phyloP scores from a whole-genome alignment of 441 rosid genomes.

The Bruguiera hainesii region DNA sequence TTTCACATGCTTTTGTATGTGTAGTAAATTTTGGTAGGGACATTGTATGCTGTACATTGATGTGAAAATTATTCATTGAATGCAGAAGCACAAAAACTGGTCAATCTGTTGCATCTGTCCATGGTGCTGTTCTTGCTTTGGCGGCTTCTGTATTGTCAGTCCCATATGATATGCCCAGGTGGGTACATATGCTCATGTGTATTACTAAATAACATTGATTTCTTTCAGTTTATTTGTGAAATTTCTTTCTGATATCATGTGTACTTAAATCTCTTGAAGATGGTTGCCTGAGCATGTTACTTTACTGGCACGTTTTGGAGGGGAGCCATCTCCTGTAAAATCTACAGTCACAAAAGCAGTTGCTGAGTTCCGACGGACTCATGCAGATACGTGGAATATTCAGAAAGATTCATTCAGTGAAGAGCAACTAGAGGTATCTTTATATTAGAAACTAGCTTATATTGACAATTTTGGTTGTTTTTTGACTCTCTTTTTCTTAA shows the following conservation, averaged over 20 bases:
- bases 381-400: conserved; percentile 97
- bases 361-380: conserved; percentile 96
- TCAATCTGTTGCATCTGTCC: conserved; percentile 61
- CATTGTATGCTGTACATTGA: conserved; percentile 6
- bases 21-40: neutral
- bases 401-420: conserved; percentile 91
- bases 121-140: conserved; percentile 96
- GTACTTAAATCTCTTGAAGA: conserved; percentile 30
- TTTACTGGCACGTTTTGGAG: conserved; percentile 73
- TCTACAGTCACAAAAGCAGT: conserved; percentile 95
- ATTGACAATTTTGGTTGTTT: neutral
- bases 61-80: conserved; percentile 16
- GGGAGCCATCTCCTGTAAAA: conserved; percentile 90
- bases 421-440: conserved; percentile 94
- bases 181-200: conserved; percentile 17
- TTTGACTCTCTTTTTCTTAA: conserved; percentile 9
- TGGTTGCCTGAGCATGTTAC: conserved; percentile 98
- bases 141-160: conserved; percentile 95
- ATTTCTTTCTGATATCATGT: neutral
- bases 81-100: conserved; percentile 54
- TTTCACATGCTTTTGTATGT: neutral
- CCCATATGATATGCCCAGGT: conserved; percentile 99
- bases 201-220: neutral
- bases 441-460: neutral
- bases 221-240: neutral